These are phyloP conservation scores for Wallemia ichthyophaga DNA, from an alignment of 1,284 basidiomycete genomes.

Conservation along the genomic window DNA sequence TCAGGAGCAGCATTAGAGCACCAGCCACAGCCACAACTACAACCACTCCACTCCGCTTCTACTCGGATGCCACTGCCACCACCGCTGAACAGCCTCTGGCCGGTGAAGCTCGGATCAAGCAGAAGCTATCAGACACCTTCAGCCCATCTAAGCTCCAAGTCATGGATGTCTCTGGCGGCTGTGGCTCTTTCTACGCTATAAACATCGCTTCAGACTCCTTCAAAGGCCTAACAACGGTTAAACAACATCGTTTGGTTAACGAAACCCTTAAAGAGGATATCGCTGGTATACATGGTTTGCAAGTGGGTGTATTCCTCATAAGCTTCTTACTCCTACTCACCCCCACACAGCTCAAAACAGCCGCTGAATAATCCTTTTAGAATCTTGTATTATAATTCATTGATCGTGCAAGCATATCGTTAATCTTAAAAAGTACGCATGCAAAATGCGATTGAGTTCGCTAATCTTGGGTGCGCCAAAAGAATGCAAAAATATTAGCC, in stretches of 20 bases:
- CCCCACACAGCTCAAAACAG: background rate
- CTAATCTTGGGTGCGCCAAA: too few relatives aligned
- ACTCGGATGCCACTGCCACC: too few relatives aligned
- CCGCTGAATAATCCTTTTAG: background rate
- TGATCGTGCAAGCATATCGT: too few relatives aligned
- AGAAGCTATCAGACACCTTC: constrained; percentile 42
- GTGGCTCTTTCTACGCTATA: constrained; percentile 87
- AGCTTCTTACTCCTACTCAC: background rate
- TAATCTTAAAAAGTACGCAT: too few relatives aligned
- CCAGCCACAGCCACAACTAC: too few relatives aligned
- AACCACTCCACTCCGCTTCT: too few relatives aligned
- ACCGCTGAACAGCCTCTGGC: background rate
- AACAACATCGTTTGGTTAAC: constrained; percentile 81
- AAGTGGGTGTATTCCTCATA: constrained; percentile 22
- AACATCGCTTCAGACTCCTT: constrained; percentile 55
- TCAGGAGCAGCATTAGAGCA: too few relatives aligned
- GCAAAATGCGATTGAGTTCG: too few relatives aligned
- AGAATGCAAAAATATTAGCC: background rate
- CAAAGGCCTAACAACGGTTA: constrained; percentile 56
- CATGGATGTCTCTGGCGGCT: constrained; percentile 85
- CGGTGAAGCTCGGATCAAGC: constrained; percentile 38
- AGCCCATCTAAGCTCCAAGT: constrained; percentile 43
- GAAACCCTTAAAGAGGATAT: constrained; percentile 68
- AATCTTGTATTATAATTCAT: background rate
- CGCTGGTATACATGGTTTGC: constrained; percentile 67